Conservation (phyloP, 257 asterid species). For the Solanum tacnaense region DNA sequence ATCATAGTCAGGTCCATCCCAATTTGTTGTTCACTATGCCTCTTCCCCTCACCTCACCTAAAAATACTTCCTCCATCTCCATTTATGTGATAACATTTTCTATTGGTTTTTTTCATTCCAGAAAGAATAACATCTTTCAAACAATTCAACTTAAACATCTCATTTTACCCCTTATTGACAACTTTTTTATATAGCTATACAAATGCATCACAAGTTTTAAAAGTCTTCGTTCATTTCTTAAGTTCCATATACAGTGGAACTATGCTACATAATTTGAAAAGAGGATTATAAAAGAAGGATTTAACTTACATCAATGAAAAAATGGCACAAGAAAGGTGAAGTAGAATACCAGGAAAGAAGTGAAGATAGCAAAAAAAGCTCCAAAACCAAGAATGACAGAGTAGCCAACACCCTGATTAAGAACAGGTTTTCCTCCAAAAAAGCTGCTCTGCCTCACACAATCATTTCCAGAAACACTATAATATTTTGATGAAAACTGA, state of each 20-base stretch:
- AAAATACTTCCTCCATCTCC: neutral
- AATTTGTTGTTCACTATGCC: neutral
- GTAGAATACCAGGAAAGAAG: constrained; percentile 65
- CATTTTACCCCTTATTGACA: neutral
- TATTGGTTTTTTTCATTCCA: neutral
- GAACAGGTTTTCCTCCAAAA: constrained; percentile 70
- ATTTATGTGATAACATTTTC: neutral
- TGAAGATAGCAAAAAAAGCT: constrained; percentile 73
- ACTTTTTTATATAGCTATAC: neutral
- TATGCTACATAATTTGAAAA: neutral
- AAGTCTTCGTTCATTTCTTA: neutral
- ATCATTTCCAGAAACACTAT: constrained; percentile 23
- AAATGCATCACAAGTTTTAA: neutral
- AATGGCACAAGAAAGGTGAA: neutral
- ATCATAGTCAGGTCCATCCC: no score
- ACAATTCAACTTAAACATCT: neutral
- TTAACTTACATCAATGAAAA: neutral
- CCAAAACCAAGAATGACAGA: constrained; percentile 93
- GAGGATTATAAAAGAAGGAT: neutral
- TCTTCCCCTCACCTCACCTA: neutral
- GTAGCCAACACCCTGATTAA: constrained; percentile 78
- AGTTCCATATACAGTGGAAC: neutral
- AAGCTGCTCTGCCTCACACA: constrained; percentile 70
- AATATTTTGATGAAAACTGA: constrained; percentile 56
- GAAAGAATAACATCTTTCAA: neutral